Base-by-base conservation (phyloP, 2,329 filamentous ascomycete genomes). In the Fusarium cicatricum region DNA sequence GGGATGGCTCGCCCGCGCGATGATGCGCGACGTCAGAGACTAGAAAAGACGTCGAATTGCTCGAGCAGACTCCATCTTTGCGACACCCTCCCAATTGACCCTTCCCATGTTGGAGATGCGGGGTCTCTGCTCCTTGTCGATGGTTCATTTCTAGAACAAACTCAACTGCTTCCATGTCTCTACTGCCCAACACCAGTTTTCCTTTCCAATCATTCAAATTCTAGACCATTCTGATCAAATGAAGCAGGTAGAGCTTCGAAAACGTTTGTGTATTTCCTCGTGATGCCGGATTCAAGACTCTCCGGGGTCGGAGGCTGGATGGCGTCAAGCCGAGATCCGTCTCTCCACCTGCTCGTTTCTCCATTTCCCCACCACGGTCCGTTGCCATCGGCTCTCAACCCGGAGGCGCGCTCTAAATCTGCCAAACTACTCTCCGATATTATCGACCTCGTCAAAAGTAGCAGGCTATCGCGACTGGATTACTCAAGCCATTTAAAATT, bases 61-160 rank as follows among this genome's bases (percentile, higher is more conserved):
- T 55, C 55, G 38, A 19, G 55, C 45, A 11, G 36, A 41, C 45
- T 49, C 32, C 45, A n/a, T 49, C 12, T 12, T 23, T 26, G 45
- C 17, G 19, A 52, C 11, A 31, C 21, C 33, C 52, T 55, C n/a
- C n/a, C n/a, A n/a, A n/a, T n/a, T n/a, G n/a, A n/a, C n/a, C n/a
- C n/a, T n/a, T n/a, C n/a, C n/a, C 33, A 56, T 32, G 16, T 6
- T 49, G 15, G 33, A 48, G 28, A 16, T 16, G 43, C 16, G 17
- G 29, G 17, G n/a, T 31, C 21, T 9, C 16, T 34, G 11, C 11
- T 21, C 11, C n/a, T n/a, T n/a, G n/a, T n/a, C n/a, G n/a, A n/a
- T n/a, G 19, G 16, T 26, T 17, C 19, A 16, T n/a, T n/a, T n/a
- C n/a, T 21, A 29, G 15, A 21, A 42, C 14, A 21, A 11, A 17